A percentile compares a stretch with the other conserved stretches of the same genome.
These are phyloP conservation scores for Ramicandelaber brevisporus DNA, from an alignment of 192 early-diverging fungal genomes.

Conservation along the genomic window DNA sequence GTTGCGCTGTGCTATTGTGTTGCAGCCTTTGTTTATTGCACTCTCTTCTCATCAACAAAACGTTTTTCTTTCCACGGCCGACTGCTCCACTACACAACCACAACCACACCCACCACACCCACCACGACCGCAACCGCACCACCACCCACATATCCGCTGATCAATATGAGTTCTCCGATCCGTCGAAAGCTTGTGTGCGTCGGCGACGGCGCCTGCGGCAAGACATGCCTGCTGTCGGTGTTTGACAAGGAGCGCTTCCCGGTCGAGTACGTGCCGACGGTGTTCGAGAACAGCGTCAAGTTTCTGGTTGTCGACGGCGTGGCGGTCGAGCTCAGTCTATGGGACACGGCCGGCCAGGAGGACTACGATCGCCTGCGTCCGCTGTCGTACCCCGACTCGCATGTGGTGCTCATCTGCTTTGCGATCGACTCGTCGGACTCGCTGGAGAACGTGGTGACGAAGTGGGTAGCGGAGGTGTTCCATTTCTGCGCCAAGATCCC, in stretches of 20 bases:
- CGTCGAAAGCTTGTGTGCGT: conserved; percentile 55
- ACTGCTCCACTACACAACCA: too few relatives aligned
- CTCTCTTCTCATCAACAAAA: too few relatives aligned
- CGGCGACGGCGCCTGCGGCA: conserved; percentile 60
- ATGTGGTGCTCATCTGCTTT: conserved; percentile 43
- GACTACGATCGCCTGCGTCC: conserved; percentile 45
- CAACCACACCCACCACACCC: too few relatives aligned
- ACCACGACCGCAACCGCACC: too few relatives aligned
- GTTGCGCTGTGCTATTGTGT: too few relatives aligned
- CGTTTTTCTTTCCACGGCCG: too few relatives aligned
- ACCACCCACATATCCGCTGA: too few relatives aligned
- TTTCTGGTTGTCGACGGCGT: conserved; percentile 23
- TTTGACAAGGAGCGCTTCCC: conserved; percentile 48
- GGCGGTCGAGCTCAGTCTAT: conserved; percentile 33
- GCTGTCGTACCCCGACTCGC: conserved; percentile 37
- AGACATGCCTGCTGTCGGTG: conserved; percentile 51
- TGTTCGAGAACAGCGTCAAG: conserved; percentile 44
- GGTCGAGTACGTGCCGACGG: conserved; percentile 47
- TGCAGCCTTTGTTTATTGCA: too few relatives aligned
- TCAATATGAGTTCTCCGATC: conserved; percentile 8
- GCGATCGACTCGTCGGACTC: conserved; percentile 39
- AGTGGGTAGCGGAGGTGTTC: conserved; percentile 76
- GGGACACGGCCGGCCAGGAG: conserved; percentile 55
- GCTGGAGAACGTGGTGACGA: conserved; percentile 53
- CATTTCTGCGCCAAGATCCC: conserved; percentile 69